phyloP scores from a whole-genome alignment of 1,284 basidiomycete genomes.

The Tilletiopsis washingtonensis region DNA sequence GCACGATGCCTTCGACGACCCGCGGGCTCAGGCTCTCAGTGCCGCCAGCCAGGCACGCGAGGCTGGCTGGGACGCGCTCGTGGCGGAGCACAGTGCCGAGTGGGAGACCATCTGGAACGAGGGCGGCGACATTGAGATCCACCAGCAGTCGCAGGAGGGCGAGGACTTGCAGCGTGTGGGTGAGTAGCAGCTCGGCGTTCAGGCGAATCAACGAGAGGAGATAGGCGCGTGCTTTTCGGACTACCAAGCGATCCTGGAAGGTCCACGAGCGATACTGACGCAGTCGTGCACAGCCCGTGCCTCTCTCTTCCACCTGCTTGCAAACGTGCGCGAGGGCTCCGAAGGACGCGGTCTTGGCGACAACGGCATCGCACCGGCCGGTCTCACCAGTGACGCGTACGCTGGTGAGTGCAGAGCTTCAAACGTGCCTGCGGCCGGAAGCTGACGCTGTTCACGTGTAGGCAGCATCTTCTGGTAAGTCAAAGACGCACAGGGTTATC shows the following conservation, averaged over 20 bases:
- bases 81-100: slow-evolving; percentile 9
- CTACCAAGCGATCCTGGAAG: no score
- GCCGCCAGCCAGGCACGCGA: slow-evolving; percentile 13
- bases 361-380: slow-evolving; percentile 35
- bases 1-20: slow-evolving; percentile 23
- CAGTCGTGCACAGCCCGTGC: slow-evolving; percentile 21
- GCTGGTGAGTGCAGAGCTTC: slow-evolving; percentile 3
- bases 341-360: slow-evolving; percentile 26
- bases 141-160: slow-evolving; percentile 8
- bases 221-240: no score
- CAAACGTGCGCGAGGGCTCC: slow-evolving; percentile 22
- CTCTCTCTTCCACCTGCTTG: slow-evolving; percentile 25
- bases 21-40: slow-evolving; percentile 12
- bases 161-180: slow-evolving; percentile 22
- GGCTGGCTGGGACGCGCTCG: slow-evolving; percentile 17
- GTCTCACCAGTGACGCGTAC: slow-evolving; percentile 23
- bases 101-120: slow-evolving; percentile 22
- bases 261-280: no score
- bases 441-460: no score
- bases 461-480: background rate
- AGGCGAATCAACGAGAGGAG: no score
- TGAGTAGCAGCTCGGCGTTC: no score
- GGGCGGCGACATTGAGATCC: slow-evolving; percentile 28
- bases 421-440: background rate
- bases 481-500: background rate